Evolutionary conservation across 257 asterid genomes (phyloP), one percentile per base, ranked within the genome.

Genomic region (Prunella vulgaris): DNA sequence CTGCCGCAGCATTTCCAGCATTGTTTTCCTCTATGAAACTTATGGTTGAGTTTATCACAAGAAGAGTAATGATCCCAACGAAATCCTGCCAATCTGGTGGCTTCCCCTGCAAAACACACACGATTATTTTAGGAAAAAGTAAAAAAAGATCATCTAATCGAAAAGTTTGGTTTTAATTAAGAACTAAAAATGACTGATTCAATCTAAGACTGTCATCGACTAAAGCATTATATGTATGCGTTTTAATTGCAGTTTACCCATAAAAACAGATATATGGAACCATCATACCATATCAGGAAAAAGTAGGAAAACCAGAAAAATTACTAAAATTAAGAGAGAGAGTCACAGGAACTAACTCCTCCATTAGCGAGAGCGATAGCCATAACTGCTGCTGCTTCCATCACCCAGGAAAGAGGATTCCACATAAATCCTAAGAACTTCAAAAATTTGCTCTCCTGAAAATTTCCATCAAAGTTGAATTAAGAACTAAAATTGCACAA

Each of bases 51-150:
- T 84, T 84, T 59, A 84, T 81, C 17, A 84, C 72, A 18, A 84
- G 83, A 54, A 84, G 78, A 10, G 74, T 52, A n/a, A 84, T 81
- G 62, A 84, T 84, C 42, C 88, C 88, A 37, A 83, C 85, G 27
- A 83, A 83, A 67, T 83, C 88, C 72, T 84, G 88, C 88, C 88
- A 84, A 69, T 84, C 89, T 30, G 87, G 87, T 30, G 87, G 87
- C 51, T 69, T 79, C 37, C 83, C 79, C 84, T 82, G 74, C 70
- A 71, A 61, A 68, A 59, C 30, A 40, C 66, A 35, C 24, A 64
- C 20, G 5, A 49, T 25, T 60, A 33, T 18, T 28, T 62, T 70
- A 38, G 46, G 22, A 49, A 42, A 0, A 64, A 28, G 8, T 7
- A 5, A 30, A 32, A 51, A 32, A 49, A 49, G 1, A 18, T 52